Conservation (phyloP, 306 rosid genomes). For the Dicorynia guianensis region DNA sequence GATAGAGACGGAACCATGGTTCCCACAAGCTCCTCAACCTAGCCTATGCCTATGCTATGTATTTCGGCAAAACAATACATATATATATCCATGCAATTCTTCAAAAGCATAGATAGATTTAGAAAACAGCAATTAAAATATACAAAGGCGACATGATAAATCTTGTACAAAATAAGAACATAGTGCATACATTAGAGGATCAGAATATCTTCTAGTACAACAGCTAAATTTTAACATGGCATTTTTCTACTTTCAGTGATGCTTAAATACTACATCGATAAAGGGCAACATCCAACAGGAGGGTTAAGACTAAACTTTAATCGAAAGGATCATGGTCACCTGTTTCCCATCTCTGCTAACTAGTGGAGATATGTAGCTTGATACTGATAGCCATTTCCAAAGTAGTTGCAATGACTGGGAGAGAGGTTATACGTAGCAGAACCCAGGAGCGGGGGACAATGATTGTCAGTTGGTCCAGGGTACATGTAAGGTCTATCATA, state of each 20-base stretch:
- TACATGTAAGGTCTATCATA: conserved; percentile 82
- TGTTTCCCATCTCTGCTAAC: conserved; percentile 58
- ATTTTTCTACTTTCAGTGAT: conserved; percentile 46
- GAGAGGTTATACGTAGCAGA: conserved; percentile 76
- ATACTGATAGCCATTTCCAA: conserved; percentile 88
- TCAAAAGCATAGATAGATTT: conserved; percentile 13
- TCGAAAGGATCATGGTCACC: conserved; percentile 64
- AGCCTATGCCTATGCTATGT: not conserved
- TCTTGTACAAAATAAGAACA: conserved; percentile 63
- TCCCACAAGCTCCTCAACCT: not conserved
- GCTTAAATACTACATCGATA: conserved; percentile 66
- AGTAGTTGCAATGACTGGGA: conserved; percentile 86
- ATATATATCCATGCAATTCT: not conserved
- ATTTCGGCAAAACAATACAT: not conserved
- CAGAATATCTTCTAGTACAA: conserved; percentile 62
- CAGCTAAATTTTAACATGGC: conserved; percentile 64
- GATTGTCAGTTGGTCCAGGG: conserved; percentile 74
- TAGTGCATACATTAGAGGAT: conserved; percentile 76
- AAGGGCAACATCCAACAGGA: conserved; percentile 64
- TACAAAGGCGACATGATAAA: conserved; percentile 33
- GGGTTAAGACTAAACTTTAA: conserved; percentile 86
- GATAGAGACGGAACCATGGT: not conserved
- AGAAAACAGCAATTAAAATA: conserved; percentile 32
- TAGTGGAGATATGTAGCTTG: conserved; percentile 95
- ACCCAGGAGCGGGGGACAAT: conserved; percentile 69